phyloP scores from a whole-genome alignment of 768 basidiomycete species.

The Tylopilus balloui region DNA sequence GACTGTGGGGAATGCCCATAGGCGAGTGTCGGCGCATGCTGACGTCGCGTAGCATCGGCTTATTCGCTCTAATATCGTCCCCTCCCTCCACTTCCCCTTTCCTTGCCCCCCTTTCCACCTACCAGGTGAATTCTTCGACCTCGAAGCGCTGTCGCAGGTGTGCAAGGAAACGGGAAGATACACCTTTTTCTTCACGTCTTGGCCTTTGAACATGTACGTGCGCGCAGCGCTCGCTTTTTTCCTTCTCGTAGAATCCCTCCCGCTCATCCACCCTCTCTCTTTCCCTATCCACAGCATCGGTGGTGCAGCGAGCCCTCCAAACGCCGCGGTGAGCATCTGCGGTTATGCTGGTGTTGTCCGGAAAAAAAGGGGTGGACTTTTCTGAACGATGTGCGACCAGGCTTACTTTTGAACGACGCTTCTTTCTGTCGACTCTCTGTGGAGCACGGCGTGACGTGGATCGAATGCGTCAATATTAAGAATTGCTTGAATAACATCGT shows the following conservation, averaged over 20 bases:
- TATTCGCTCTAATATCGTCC: neutral
- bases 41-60: too few species aligned
- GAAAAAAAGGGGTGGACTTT: neutral
- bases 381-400: neutral
- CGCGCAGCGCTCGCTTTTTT: too few species aligned
- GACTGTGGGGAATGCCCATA: constrained; percentile 72
- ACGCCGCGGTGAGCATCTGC: constrained; percentile 63
- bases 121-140: constrained; percentile 74
- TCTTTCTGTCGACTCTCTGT: neutral
- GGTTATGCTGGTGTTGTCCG: too few species aligned
- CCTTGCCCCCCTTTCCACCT: neutral
- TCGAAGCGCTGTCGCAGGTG: constrained; percentile 54
- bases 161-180: constrained; percentile 58
- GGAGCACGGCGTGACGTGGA: neutral
- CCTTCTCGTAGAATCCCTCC: neutral
- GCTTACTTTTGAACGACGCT: neutral
- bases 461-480: constrained; percentile 13
- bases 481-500: constrained; percentile 16
- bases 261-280: neutral
- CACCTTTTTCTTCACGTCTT: constrained; percentile 73
- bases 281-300: constrained; percentile 40
- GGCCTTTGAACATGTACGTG: constrained; percentile 67
- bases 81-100: neutral
- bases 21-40: constrained; percentile 45
- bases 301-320: constrained; percentile 66